Percentiles rank a stretch among this genome's conserved stretches.
Evolutionary conservation across 2,329 filamentous ascomycete genomes (phyloP).

Genomic region (Aurifilum marmelostoma): DNA sequence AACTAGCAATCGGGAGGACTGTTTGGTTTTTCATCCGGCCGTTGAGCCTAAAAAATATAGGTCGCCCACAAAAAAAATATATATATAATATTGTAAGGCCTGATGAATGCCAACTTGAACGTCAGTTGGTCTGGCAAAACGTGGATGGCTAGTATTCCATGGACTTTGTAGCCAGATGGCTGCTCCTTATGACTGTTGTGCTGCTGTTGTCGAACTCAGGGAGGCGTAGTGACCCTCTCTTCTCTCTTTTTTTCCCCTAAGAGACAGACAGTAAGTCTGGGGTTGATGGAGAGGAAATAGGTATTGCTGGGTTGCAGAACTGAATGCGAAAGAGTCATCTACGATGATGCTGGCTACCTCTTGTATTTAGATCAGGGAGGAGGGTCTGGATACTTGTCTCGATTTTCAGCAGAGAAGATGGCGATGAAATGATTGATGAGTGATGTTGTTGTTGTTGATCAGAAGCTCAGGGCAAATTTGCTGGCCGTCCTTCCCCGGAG

Average conservation of each 20-base stretch:
- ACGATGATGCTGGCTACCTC: not conserved
- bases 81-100: too few relatives aligned
- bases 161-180: not conserved
- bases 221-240: not conserved
- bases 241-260: too few relatives aligned
- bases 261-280: not conserved
- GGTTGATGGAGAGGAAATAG: not conserved
- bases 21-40: constrained; percentile 1
- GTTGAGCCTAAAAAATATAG: not conserved
- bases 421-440: too few relatives aligned
- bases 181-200: too few relatives aligned
- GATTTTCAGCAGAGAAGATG: not conserved
- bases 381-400: constrained; percentile 14
- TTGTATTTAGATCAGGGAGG: not conserved
- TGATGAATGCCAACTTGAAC: not conserved
- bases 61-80: not conserved
- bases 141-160: not conserved
- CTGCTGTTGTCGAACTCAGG: not conserved
- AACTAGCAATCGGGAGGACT: constrained; percentile 12
- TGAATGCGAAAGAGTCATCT: constrained; percentile 10
- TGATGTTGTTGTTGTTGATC: too few relatives aligned
- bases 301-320: not conserved
- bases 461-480: not conserved
- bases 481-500: constrained; percentile 16
- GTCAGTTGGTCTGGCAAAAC: not conserved